These are phyloP conservation scores for Aspergillus felis DNA, from an alignment of 2,329 filamentous ascomycete genomes.

Conservation along the genomic window DNA sequence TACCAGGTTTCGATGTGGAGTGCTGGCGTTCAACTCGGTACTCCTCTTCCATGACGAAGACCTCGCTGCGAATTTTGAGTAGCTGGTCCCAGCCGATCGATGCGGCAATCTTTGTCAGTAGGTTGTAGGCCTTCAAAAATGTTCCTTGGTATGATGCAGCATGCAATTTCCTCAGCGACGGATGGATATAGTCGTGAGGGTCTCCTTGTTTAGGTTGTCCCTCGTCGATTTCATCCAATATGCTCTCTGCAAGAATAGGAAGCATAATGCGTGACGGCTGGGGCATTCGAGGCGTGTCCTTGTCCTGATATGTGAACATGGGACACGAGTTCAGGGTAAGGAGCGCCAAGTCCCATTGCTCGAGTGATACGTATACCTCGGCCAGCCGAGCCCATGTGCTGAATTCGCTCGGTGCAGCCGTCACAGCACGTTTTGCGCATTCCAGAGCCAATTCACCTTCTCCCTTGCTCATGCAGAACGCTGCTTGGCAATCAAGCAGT, in stretches of 20 bases:
- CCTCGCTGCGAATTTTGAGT: conserved; percentile 88
- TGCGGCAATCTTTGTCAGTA: conserved; percentile 91
- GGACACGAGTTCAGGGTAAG: conserved; percentile 96
- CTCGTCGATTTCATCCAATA: conserved; percentile 94
- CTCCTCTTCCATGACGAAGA: conserved; percentile 99
- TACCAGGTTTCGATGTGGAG: conserved; percentile 16
- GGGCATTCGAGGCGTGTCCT: conserved; percentile 91
- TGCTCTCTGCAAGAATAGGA: conserved; percentile 80
- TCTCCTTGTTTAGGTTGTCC: conserved; percentile 68
- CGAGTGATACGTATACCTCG: conserved; percentile 87
- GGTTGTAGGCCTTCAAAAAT: conserved; percentile 88
- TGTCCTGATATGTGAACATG: conserved; percentile 99
- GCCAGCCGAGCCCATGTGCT: conserved; percentile 92
- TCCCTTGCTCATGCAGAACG: conserved; percentile 86
- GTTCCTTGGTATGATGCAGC: conserved; percentile 91
- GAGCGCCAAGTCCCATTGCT: conserved; percentile 94
- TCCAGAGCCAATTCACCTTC: conserved; percentile 82
- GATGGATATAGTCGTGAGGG: conserved; percentile 80
- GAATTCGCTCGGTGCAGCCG: conserved; percentile 94
- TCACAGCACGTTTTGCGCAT: conserved; percentile 89
- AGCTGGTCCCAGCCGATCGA: conserved; percentile 98
- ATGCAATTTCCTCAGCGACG: conserved; percentile 77
- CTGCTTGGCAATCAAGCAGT: conserved; percentile 88
- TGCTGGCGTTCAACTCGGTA: conserved; percentile 71
- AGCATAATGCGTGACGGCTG: conserved; percentile 84